phyloP scores from a whole-genome alignment of 2,329 filamentous ascomycete species.

The Diaporthe velutina region DNA sequence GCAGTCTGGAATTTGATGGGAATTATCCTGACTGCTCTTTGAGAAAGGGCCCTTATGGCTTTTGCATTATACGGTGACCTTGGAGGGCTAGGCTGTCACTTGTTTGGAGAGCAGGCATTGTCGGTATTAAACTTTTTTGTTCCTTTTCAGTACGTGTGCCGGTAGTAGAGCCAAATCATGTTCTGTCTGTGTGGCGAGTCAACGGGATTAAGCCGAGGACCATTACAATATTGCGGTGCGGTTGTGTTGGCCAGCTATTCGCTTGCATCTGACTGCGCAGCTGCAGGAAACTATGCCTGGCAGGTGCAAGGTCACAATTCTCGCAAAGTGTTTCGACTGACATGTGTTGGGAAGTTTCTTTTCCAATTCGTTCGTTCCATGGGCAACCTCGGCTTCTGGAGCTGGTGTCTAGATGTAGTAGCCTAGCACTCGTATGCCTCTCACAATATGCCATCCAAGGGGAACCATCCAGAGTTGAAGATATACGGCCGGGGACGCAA shows the following conservation, averaged over 20 bases:
- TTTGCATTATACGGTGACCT: conserved; percentile 6
- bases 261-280: background rate
- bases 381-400: background rate
- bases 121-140: background rate
- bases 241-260: no score
- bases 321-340: background rate
- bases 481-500: background rate
- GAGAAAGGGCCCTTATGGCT: background rate
- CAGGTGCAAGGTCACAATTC: background rate
- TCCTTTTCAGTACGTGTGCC: background rate
- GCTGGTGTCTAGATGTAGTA: background rate
- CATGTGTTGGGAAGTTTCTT: background rate
- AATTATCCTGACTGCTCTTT: conserved; percentile 3
- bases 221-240: background rate
- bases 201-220: background rate
- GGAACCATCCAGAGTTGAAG: background rate
- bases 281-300: background rate
- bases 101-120: background rate
- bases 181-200: background rate
- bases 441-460: background rate
- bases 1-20: background rate
- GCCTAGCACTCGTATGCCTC: background rate
- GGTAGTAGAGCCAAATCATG: background rate
- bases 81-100: background rate
- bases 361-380: no score